Base-by-base conservation (phyloP, 1,284 basidiomycete species). In the Volvariella volvacea region DNA sequence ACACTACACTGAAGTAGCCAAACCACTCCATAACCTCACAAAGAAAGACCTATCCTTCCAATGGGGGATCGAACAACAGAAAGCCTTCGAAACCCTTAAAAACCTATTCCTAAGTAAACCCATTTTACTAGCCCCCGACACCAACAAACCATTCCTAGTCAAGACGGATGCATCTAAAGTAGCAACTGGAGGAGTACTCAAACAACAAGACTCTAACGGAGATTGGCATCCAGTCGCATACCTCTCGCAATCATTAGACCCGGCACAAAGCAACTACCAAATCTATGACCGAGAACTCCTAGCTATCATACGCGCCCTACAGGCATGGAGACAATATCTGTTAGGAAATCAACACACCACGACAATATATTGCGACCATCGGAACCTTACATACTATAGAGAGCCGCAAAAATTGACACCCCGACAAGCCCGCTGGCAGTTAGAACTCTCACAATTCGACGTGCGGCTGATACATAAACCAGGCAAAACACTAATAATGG, bases 281-380 rank as follows among this genome's bases (percentile, higher is more conserved):
- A 68, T 71, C 28, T 64, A 73, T 50, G 67, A 80, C 50, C 59
- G 65, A 44, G 72, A 79, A 57, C 44, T 78, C 14, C 32, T 75
- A 0, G 63, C 65, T 0, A 63, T 73, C 15, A 59, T 70, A 12
- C 4, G 15, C 0, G 43, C 46, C 4, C 28, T 50, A 0, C 20
- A 48, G 1, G 40, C 48, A 50, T 50, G 46, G 46, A 21, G 28
- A 14, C 46, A 44, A 12, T 48, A 48, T 25, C 31, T 48, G 4
- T 33, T 39, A 19, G 46, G 46, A 25, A n/a, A 42, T 2, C 2
- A 16, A 17, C 25, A 38, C 9, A n/a, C 30, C 12, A 39, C 43
- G 30, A 28, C 33, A 14, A 33, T 47, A 1, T 30, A 22, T 12
- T 39, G 34, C 16, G 46, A 47, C 28, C 46, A 77, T 48, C 57